phyloP scores from a whole-genome alignment of 495 filamentous ascomycete genomes.

The Diplogelasinospora grovesii region DNA sequence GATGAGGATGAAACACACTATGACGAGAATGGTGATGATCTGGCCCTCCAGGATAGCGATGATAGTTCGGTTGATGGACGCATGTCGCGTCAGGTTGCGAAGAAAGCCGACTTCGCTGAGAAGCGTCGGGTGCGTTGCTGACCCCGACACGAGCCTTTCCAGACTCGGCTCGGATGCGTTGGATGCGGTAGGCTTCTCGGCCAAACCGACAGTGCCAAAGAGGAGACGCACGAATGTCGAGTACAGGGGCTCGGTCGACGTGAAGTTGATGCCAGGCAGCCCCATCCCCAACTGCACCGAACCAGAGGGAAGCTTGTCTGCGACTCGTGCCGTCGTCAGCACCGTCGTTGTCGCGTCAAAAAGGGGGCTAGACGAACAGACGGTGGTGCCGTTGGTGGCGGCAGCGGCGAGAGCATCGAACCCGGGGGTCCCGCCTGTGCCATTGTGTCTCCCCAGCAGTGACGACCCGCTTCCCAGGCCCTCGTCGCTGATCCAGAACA shows the following conservation, averaged over 20 bases:
- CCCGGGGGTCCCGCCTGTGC: no score
- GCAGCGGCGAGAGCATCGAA: no score
- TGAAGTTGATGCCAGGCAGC: conserved; percentile 22
- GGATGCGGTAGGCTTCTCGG: conserved; percentile 10
- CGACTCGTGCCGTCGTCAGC: conserved; percentile 22
- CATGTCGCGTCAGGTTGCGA: conserved; percentile 62
- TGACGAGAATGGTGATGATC: conserved; percentile 83
- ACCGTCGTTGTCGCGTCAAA: conserved; percentile 31
- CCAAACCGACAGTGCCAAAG: conserved; percentile 22
- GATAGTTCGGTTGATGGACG: conserved; percentile 68
- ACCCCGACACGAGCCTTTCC: not conserved
- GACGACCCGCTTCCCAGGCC: conserved; percentile 54
- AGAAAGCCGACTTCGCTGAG: conserved; percentile 70
- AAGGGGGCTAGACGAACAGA: conserved; percentile 41
- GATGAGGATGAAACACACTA: conserved; percentile 86
- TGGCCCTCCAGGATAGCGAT: conserved; percentile 87
- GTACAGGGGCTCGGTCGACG: conserved; percentile 19
- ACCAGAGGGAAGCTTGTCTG: conserved; percentile 21
- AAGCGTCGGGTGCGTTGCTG: conserved; percentile 35
- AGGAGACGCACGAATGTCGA: conserved; percentile 19
- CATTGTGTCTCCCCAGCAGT: conserved; percentile 18
- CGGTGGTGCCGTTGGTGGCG: conserved; percentile 18
- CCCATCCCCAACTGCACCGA: conserved; percentile 23
- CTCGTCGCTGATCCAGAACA: conserved; percentile 95
- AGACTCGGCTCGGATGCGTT: conserved; percentile 8